Evolutionary conservation across 495 filamentous ascomycete species (phyloP).

Genomic region (Collariella sp.): DNA sequence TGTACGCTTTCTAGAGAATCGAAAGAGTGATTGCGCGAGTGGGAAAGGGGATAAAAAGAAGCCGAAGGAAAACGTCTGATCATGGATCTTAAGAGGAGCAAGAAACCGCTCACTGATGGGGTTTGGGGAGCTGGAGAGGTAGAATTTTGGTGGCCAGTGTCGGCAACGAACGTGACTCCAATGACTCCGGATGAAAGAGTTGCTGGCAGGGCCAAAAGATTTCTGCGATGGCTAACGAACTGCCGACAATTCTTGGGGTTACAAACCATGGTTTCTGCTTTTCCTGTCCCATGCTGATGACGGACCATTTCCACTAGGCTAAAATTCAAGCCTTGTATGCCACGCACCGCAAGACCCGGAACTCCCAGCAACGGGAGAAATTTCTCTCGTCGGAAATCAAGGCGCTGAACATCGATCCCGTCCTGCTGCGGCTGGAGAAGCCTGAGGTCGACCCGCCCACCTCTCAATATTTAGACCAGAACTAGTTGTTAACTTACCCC

Average conservation of each 20-base stretch:
- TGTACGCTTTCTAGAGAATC: neutral
- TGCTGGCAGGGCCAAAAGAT: too few species aligned
- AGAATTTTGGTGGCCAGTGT: too few species aligned
- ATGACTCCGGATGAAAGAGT: too few species aligned
- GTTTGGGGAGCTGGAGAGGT: too few species aligned
- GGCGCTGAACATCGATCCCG: constrained; percentile 65
- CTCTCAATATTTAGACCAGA: too few species aligned
- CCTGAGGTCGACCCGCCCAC: constrained; percentile 53
- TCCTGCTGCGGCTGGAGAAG: constrained; percentile 57
- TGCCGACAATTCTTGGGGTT: too few species aligned
- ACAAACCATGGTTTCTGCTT: too few species aligned
- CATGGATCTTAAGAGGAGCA: too few species aligned
- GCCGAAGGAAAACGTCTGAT: too few species aligned
- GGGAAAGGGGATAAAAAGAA: neutral
- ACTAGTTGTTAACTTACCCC: neutral
- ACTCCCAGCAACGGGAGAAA: constrained; percentile 57
- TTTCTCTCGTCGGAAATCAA: constrained; percentile 59
- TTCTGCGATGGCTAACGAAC: too few species aligned
- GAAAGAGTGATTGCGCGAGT: neutral
- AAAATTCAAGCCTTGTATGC: constrained; percentile 66
- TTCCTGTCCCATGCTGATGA: neutral
- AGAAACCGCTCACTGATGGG: too few species aligned
- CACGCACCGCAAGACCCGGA: constrained; percentile 63
- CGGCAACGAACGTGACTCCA: too few species aligned
- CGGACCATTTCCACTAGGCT: constrained; percentile 32